Conservation (phyloP, 164 flowering plant genomes). For the Hamamelis virginiana region DNA sequence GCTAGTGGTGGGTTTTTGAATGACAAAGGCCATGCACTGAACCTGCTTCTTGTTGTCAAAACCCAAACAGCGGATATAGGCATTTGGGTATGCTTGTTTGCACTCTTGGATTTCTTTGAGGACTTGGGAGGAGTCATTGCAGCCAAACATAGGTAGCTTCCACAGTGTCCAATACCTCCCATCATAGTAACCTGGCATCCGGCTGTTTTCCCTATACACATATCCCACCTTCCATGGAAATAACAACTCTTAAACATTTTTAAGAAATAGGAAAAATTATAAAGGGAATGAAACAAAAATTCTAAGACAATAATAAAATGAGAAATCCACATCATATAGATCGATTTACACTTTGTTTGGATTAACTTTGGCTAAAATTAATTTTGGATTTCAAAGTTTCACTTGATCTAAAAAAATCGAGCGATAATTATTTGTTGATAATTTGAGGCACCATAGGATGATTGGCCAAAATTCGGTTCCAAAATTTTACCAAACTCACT, state of each 20-base stretch:
- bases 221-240: constrained; percentile 38
- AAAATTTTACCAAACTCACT: too few relatives aligned
- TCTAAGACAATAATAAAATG: too few relatives aligned
- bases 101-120: constrained; percentile 61
- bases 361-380: too few relatives aligned
- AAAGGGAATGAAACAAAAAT: background rate
- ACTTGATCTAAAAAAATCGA: too few relatives aligned
- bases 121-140: constrained; percentile 58
- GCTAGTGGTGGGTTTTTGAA: constrained; percentile 56
- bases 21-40: constrained; percentile 75
- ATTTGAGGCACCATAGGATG: too few relatives aligned
- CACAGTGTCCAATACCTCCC: constrained; percentile 81
- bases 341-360: too few relatives aligned
- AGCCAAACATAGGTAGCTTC: constrained; percentile 86
- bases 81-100: constrained; percentile 64
- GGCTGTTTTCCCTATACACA: constrained; percentile 51
- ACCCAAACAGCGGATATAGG: constrained; percentile 68
- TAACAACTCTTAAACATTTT: background rate
- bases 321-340: too few relatives aligned
- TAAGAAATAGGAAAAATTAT: background rate
- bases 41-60: constrained; percentile 53
- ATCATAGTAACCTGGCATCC: constrained; percentile 77
- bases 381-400: too few relatives aligned
- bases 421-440: too few relatives aligned
- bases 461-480: too few relatives aligned